These are phyloP conservation scores for Emergomyces orientalis DNA, from an alignment of 2,329 filamentous ascomycete genomes.

Conservation along the genomic window DNA sequence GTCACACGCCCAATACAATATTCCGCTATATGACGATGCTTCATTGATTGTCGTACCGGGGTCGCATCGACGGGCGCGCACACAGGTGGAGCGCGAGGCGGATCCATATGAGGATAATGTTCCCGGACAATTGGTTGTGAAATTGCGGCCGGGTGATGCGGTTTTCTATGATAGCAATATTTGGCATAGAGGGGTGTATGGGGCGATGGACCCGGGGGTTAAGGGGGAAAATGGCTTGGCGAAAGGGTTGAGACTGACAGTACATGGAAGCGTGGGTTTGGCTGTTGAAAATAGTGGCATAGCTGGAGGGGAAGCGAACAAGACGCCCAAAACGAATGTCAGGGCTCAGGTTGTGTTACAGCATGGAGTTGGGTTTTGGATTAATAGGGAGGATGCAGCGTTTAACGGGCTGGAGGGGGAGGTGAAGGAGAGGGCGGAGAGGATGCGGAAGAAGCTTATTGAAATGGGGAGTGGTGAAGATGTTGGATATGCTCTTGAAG, in stretches of 20 bases:
- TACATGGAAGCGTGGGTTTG: slow-evolving; percentile 37
- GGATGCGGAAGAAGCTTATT: slow-evolving; percentile 37
- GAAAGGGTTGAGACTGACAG: slow-evolving; percentile 32
- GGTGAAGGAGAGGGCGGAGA: slow-evolving; percentile 32
- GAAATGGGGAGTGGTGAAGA: slow-evolving; percentile 39
- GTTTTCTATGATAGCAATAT: slow-evolving; percentile 92
- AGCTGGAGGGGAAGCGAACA: slow-evolving; percentile 7
- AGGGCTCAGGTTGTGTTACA: slow-evolving; percentile 38
- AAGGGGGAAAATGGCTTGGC: slow-evolving; percentile 26
- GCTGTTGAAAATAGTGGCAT: slow-evolving; percentile 21
- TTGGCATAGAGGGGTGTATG: slow-evolving; percentile 43
- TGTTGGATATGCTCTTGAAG: slow-evolving; percentile 37
- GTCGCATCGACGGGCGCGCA: slow-evolving; percentile 62
- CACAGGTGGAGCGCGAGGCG: slow-evolving; percentile 57
- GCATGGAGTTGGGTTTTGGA: slow-evolving; percentile 39
- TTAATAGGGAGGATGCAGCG: slow-evolving; percentile 33
- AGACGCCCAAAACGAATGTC: slow-evolving; percentile 25
- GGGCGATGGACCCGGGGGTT: slow-evolving; percentile 14
- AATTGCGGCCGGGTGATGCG: slow-evolving; percentile 63
- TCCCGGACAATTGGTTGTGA: slow-evolving; percentile 56
- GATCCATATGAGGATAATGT: slow-evolving; percentile 54
- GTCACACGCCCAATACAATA: slow-evolving; percentile 78
- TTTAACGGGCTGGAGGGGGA: slow-evolving; percentile 22
- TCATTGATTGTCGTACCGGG: slow-evolving; percentile 69
- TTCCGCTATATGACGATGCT: slow-evolving; percentile 66